Base-by-base conservation (phyloP, 2,329 filamentous ascomycete genomes). In the Fusarium tricinctum region DNA sequence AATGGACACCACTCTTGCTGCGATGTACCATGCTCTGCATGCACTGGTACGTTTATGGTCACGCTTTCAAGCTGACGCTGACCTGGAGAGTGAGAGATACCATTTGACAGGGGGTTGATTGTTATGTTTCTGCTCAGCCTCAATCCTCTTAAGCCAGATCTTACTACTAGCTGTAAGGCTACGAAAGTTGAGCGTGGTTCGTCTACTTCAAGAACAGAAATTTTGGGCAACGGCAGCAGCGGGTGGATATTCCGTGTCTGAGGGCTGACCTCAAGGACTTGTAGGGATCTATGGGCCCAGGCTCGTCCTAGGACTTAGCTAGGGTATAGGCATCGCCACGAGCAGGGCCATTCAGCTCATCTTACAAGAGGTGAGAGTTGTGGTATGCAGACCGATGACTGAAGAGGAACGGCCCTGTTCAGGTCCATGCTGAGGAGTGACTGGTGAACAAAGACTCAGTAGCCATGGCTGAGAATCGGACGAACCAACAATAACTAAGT, bases 181-280 rank as follows among this genome's bases (percentile, higher is more conserved):
- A 28, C 12, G 30, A 19, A 30, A 30, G 44, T 19, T 47, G 26
- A 38, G 10, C 10, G 39, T 45, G 22, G 19, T 49, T 39, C 49
- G 43, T 40, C 35, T 46, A 44, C 45, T 51, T 32, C 33, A 49
- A 64, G 32, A 22, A 8, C 48, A 50, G 33, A 63, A 30, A 42
- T 40, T 46, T 39, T 30, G 39, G 51, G 15, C 50, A 32, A 28
- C 33, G 40, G 54, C 63, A 58, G 35, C 35, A 43, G 57, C 50
- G 59, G 59, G 66, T 56, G 66, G 50, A 38, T 55, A 53, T 46
- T 20, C 19, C 26, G 8, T 57, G 48, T 43, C 39, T 40, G 60
- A 56, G 46, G 54, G 66, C 71, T 68, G 65, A 73, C 62, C 23
- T 68, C 48, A 22, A 42, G 19, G 22, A 46, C 19, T 52, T 58